A percentile compares a stretch with the other conserved stretches of the same genome.
phyloP scores from a whole-genome alignment of 2,329 filamentous ascomycete species.

The Xylariaceae sp. region DNA sequence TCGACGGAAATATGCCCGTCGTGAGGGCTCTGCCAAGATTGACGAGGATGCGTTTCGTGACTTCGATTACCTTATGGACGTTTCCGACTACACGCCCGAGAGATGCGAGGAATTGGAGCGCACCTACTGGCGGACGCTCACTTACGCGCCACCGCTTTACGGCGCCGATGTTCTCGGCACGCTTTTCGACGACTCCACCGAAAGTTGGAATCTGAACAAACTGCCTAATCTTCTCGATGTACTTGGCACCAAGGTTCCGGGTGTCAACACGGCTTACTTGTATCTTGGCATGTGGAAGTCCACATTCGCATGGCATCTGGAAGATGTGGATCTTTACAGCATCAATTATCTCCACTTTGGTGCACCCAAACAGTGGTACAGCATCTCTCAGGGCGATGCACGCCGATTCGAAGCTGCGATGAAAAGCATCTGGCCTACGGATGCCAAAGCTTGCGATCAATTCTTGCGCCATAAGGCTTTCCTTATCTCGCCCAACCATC shows the following conservation, averaged over 20 bases:
- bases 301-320: conserved; percentile 97
- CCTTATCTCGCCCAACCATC: conserved; percentile 82
- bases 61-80: conserved; percentile 85
- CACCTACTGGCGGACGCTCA: conserved; percentile 95
- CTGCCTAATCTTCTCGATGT: conserved; percentile 91
- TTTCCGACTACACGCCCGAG: conserved; percentile 84
- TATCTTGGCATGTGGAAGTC: conserved; percentile 99
- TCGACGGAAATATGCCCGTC: conserved; percentile 77
- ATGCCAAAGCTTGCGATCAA: conserved; percentile 92
- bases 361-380: conserved; percentile 99
- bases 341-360: conserved; percentile 99
- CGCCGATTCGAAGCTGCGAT: conserved; percentile 90
- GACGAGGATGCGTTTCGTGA: conserved; percentile 87
- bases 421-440: conserved; percentile 90
- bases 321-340: conserved; percentile 97
- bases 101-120: conserved; percentile 92
- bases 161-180: conserved; percentile 96
- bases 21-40: conserved; percentile 70
- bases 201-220: conserved; percentile 90
- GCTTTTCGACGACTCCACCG: conserved; percentile 79
- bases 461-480: conserved; percentile 98
- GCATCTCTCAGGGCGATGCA: conserved; percentile 92
- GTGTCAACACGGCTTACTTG: conserved; percentile 95
- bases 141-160: conserved; percentile 90
- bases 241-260: conserved; percentile 88